A percentile compares a stretch with the other conserved stretches of the same genome.
Conservation (phyloP, 257 asterid genomes). For the Knoxia roxburghii region DNA sequence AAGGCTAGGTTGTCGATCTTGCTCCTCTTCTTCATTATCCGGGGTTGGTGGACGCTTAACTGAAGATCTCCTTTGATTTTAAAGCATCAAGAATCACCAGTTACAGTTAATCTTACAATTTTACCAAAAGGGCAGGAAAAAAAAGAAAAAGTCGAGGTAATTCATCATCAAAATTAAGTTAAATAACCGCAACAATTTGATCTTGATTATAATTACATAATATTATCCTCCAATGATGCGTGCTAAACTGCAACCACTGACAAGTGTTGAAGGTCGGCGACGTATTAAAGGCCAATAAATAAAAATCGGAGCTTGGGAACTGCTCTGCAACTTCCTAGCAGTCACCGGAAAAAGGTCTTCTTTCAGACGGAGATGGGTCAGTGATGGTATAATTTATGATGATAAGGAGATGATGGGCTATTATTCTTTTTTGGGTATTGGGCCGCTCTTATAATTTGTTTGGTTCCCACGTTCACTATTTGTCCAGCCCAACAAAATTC, state of each 20-base stretch:
- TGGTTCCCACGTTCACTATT: too few species aligned
- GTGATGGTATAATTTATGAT: too few species aligned
- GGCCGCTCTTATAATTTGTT: too few species aligned
- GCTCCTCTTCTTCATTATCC: slow-evolving; percentile 45
- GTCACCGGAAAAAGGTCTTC: background rate
- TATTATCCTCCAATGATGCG: background rate
- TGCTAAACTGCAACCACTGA: background rate
- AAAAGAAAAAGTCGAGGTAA: background rate
- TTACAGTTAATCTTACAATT: background rate
- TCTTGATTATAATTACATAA: slow-evolving; percentile 1
- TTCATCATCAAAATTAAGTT: background rate
- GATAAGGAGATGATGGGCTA: too few species aligned
- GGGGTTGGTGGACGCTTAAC: slow-evolving; percentile 65
- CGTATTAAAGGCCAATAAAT: background rate
- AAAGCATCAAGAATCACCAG: background rate
- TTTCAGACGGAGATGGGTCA: background rate
- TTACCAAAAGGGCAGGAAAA: background rate
- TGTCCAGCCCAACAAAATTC: too few species aligned
- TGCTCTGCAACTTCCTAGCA: background rate
- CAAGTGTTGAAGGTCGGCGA: background rate
- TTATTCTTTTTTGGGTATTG: too few species aligned
- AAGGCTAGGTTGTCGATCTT: slow-evolving; percentile 39
- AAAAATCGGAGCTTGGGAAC: background rate
- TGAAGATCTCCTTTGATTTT: slow-evolving; percentile 48
- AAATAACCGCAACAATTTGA: background rate